A percentile compares a stretch with the other conserved stretches of the same genome.
Conservation (phyloP, 805 yeast species). For the Starmerella ratchasimensis region DNA sequence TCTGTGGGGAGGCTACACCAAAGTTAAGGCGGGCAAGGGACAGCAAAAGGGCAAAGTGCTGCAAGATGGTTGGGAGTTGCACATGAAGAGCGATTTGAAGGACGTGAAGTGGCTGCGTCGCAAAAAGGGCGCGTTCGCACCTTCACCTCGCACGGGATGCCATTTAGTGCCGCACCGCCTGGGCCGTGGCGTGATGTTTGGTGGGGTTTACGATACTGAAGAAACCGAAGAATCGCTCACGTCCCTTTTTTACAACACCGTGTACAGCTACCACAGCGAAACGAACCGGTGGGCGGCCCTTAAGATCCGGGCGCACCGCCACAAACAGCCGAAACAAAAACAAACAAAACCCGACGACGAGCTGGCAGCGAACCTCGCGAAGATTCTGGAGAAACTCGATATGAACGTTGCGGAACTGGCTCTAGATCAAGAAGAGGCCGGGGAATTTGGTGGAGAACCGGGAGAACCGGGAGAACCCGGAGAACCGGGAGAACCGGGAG, state of each 20-base stretch:
- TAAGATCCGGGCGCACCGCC: constrained; percentile 43
- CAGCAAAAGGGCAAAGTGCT: constrained; percentile 82
- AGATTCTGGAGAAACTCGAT: constrained; percentile 25
- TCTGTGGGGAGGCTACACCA: constrained; percentile 86
- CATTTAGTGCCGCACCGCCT: constrained; percentile 59
- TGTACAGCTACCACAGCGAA: constrained; percentile 72
- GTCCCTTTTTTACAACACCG: constrained; percentile 67
- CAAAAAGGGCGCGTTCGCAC: constrained; percentile 77
- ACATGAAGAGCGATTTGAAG: constrained; percentile 71
- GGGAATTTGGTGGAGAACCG: constrained; percentile 27
- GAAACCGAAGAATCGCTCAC: constrained; percentile 89
- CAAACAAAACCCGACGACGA: constrained; percentile 50
- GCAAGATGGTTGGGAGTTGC: constrained; percentile 72
- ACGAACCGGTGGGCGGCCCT: constrained; percentile 78
- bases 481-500: constrained; percentile 22
- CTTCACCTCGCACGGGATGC: constrained; percentile 90
- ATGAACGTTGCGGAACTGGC: constrained; percentile 21
- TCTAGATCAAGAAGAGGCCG: constrained; percentile 1
- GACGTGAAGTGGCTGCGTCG: constrained; percentile 80
- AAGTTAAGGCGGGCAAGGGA: constrained; percentile 74
- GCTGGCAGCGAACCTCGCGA: constrained; percentile 63
- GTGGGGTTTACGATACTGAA: constrained; percentile 89
- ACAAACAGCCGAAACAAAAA: constrained; percentile 25
- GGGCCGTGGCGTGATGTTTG: constrained; percentile 72
- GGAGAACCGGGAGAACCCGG: constrained; percentile 18